Evolutionary conservation across 164 flowering plant species (phyloP), one percentile per base, ranked within the genome.

Genomic region (Nelumbo lutea): DNA sequence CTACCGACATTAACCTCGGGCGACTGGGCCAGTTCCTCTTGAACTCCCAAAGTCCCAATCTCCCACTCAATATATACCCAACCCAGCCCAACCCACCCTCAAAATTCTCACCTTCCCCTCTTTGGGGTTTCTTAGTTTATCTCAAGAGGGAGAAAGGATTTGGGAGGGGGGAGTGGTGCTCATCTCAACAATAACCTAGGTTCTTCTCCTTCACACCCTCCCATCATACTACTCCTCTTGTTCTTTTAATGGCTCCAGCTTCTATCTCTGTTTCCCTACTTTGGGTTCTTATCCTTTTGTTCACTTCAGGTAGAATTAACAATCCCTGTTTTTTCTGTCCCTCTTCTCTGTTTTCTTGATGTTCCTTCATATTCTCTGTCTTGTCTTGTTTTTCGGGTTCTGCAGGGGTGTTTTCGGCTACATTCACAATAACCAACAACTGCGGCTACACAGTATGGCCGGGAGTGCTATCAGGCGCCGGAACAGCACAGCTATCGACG

Each of bases 361-460:
- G 2, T 2, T 51, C 10, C 2, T 51, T 51, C 10, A 51, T 3
- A 51, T 51, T 51, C 55, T 56, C 15, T 63, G 1, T 13, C 3
- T 10, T 4, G 9, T 45, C 55, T 10, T 66, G 40, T 15, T 38
- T 11, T 27, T 1, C 39, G 3, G 5, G 2, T 4, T 63, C 42
- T 59, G 5, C 77, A 81, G 83, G 81, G n/a, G 83, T 69, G 0
- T 44, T 52, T 1, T 81, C 91, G 2, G 87, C 87, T 1, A 85
- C 87, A 0, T 93, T 88, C 70, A 87, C 88, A 2, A 15, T 91
- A 2, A 71, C 70, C 2, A 93, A 91, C 83, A 81, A 89, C 68
- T 93, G 98, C 75, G 77, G 62, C 0, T 77, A 85, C 77, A 82
- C 87, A 1, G 87, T 93, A 3, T 93, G 98, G 98, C 96, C 98